Percentiles rank a stretch among this genome's conserved stretches.
Evolutionary conservation across 805 yeast genomes (phyloP).

Genomic region (Starmera pachycereana): DNA sequence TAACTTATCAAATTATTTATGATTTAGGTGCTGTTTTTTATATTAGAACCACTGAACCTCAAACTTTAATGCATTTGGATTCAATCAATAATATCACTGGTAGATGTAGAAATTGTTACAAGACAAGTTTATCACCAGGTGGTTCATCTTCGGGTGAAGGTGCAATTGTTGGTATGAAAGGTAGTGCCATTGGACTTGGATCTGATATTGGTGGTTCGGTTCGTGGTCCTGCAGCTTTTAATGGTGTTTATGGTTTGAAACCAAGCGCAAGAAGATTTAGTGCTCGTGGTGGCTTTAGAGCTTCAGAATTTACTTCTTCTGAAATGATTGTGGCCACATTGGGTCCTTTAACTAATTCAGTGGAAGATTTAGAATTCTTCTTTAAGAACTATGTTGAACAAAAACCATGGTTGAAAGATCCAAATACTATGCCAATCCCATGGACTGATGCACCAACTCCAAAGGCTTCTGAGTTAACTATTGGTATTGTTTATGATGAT

Average conservation of each 20-base stretch:
- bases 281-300: slow-evolving; percentile 10
- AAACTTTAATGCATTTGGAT: slow-evolving; percentile 58
- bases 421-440: slow-evolving; percentile 23
- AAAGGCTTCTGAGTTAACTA: slow-evolving; percentile 34
- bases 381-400: slow-evolving; percentile 41
- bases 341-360: slow-evolving; percentile 58
- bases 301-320: slow-evolving; percentile 15
- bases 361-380: slow-evolving; percentile 59
- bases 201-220: slow-evolving; percentile 71
- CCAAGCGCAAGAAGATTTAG: slow-evolving; percentile 50
- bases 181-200: slow-evolving; percentile 56
- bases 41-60: slow-evolving; percentile 61
- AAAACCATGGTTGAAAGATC: slow-evolving; percentile 49
- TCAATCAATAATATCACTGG: slow-evolving; percentile 48
- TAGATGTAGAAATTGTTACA: slow-evolving; percentile 47
- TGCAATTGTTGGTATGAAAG: slow-evolving; percentile 46
- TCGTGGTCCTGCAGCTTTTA: slow-evolving; percentile 57
- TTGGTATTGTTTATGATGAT: slow-evolving; percentile 56
- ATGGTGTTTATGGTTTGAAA: slow-evolving; percentile 50
- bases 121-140: slow-evolving; percentile 49
- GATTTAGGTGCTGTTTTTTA: slow-evolving; percentile 40
- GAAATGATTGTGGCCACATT: slow-evolving; percentile 55
- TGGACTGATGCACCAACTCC: slow-evolving; percentile 27
- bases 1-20: slow-evolving; percentile 30
- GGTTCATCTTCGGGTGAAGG: slow-evolving; percentile 72